Evolutionary conservation across 495 filamentous ascomycete genomes (phyloP).

Genomic region (Xylaria curta): DNA sequence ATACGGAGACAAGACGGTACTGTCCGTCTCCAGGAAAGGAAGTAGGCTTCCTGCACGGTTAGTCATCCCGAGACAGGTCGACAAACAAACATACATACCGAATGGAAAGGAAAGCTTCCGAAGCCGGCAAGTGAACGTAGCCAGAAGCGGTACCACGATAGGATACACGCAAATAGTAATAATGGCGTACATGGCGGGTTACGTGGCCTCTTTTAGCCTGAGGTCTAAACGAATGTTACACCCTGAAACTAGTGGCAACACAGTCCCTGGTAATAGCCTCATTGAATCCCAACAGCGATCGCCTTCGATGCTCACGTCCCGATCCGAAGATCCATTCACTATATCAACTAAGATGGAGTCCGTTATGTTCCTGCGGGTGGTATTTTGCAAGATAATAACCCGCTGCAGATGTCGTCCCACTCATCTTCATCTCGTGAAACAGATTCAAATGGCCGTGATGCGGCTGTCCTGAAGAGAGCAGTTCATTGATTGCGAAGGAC

Average conservation of each 20-base stretch:
- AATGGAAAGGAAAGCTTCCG: slow-evolving; percentile 22
- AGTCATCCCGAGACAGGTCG: slow-evolving; percentile 25
- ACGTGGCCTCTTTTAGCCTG: slow-evolving; percentile 29
- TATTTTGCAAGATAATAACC: slow-evolving; percentile 14
- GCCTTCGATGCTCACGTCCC: slow-evolving; percentile 1
- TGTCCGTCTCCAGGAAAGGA: slow-evolving; percentile 28
- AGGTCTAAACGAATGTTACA: slow-evolving; percentile 31
- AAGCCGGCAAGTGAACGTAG: slow-evolving; percentile 29
- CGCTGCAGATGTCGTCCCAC: slow-evolving; percentile 15
- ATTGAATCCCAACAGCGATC: slow-evolving; percentile 7
- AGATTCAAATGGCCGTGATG: neutral
- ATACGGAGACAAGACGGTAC: slow-evolving; percentile 26
- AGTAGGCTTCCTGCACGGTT: slow-evolving; percentile 25
- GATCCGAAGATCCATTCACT: slow-evolving; percentile 12
- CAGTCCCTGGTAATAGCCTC: slow-evolving; percentile 22
- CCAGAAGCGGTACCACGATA: slow-evolving; percentile 26
- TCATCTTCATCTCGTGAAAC: slow-evolving; percentile 12
- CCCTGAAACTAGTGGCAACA: slow-evolving; percentile 21
- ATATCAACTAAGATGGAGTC: slow-evolving; percentile 16
- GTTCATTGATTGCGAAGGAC: slow-evolving; percentile 8
- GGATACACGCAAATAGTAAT: slow-evolving; percentile 17
- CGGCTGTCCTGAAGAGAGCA: neutral
- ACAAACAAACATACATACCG: slow-evolving; percentile 5
- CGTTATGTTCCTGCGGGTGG: slow-evolving; percentile 6
- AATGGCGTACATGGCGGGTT: slow-evolving; percentile 24